Evolutionary conservation across 2,329 filamentous ascomycete genomes (phyloP).

Genomic region (Teratosphaeria pseudoeucalypti): DNA sequence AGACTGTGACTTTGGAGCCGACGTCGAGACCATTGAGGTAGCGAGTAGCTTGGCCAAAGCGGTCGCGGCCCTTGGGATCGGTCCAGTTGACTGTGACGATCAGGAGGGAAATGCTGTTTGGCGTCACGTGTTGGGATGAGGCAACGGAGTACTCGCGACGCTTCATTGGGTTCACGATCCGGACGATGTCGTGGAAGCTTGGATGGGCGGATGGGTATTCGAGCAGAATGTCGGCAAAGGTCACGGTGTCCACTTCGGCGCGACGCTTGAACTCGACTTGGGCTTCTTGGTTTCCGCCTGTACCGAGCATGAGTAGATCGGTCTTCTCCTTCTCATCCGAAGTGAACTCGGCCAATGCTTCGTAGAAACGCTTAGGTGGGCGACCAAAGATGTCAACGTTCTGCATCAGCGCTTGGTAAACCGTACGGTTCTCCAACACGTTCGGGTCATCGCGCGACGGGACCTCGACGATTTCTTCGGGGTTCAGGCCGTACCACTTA

Average conservation of each 20-base stretch:
- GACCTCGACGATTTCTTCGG: slow-evolving; percentile 80
- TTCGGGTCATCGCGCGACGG: slow-evolving; percentile 68
- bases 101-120: slow-evolving; percentile 82
- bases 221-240: slow-evolving; percentile 79
- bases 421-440: slow-evolving; percentile 75
- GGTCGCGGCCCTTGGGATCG: slow-evolving; percentile 74
- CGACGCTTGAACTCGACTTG: slow-evolving; percentile 86
- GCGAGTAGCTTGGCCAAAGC: slow-evolving; percentile 84
- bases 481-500: slow-evolving; percentile 73
- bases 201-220: slow-evolving; percentile 88
- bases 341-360: slow-evolving; percentile 77
- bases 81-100: slow-evolving; percentile 97
- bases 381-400: slow-evolving; percentile 96
- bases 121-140: slow-evolving; percentile 88
- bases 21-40: slow-evolving; percentile 70
- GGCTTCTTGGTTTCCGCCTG: slow-evolving; percentile 54
- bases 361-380: slow-evolving; percentile 96
- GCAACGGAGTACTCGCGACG: slow-evolving; percentile 98
- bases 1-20: slow-evolving; percentile 74
- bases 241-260: slow-evolving; percentile 80
- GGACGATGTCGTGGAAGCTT: slow-evolving; percentile 74
- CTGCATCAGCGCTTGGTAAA: slow-evolving; percentile 82
- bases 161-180: slow-evolving; percentile 85
- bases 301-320: slow-evolving; percentile 64
- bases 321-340: slow-evolving; percentile 72